These are phyloP conservation scores for Letharia columbiana DNA, from an alignment of 495 filamentous ascomycete genomes.

Conservation along the genomic window DNA sequence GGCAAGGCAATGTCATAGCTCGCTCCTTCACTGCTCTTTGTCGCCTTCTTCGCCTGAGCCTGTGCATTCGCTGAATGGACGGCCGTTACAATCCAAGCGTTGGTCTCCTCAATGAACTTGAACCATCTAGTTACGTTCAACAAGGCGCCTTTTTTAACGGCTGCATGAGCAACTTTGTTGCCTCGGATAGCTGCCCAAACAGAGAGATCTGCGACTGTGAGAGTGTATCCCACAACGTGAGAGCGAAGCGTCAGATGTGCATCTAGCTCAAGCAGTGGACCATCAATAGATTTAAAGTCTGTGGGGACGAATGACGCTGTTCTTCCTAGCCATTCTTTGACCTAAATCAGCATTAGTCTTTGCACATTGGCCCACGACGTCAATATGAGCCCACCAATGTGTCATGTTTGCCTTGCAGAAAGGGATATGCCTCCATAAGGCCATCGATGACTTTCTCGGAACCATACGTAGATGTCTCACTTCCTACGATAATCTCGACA, in stretches of 20 bases:
- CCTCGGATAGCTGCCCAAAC: constrained; percentile 79
- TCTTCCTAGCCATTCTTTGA: constrained; percentile 50
- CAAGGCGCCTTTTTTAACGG: constrained; percentile 68
- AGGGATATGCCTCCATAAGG: constrained; percentile 36
- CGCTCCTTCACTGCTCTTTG: constrained; percentile 70
- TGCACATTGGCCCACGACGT: neutral
- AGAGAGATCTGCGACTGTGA: constrained; percentile 70
- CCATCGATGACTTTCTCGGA: constrained; percentile 34
- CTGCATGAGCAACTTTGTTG: constrained; percentile 74
- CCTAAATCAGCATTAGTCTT: constrained; percentile 28
- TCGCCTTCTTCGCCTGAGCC: constrained; percentile 55
- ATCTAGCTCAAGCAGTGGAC: constrained; percentile 67
- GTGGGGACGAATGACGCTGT: constrained; percentile 44
- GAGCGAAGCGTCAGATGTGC: constrained; percentile 79
- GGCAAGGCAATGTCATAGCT: constrained; percentile 86
- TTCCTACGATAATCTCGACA: constrained; percentile 33
- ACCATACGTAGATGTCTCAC: constrained; percentile 32
- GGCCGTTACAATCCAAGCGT: constrained; percentile 48
- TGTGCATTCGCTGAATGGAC: constrained; percentile 26
- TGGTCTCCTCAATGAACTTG: constrained; percentile 69
- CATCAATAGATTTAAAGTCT: constrained; percentile 75
- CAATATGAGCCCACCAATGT: neutral
- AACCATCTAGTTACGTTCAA: constrained; percentile 85
- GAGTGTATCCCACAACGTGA: constrained; percentile 72
- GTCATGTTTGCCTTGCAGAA: constrained; percentile 39